phyloP scores from a whole-genome alignment of 805 yeast genomes.

The Jamesozyma rosinii region DNA sequence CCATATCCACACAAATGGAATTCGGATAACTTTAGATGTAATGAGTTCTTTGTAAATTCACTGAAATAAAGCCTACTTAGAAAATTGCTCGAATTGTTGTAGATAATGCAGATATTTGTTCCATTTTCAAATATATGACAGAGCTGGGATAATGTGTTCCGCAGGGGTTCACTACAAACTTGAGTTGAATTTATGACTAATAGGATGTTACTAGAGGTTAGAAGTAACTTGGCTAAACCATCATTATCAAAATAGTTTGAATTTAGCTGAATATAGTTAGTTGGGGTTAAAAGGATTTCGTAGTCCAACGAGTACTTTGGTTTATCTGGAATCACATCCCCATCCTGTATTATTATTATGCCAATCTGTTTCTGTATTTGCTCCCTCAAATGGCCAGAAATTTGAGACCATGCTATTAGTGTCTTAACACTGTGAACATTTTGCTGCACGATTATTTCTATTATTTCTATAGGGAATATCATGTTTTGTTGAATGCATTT shows the following conservation, averaged over 20 bases:
- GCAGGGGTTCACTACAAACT: conserved; percentile 18
- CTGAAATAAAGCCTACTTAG: conserved; percentile 24
- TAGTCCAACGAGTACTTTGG: conserved; percentile 10
- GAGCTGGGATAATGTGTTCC: conserved; percentile 9
- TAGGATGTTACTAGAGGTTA: conserved; percentile 10
- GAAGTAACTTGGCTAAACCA: conserved; percentile 5
- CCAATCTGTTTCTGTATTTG: conserved; percentile 15
- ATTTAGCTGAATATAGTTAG: conserved; percentile 9
- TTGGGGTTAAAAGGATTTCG: conserved; percentile 7
- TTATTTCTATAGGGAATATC: conserved; percentile 21
- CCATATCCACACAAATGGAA: conserved; percentile 20
- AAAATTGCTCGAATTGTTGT: conserved; percentile 17
- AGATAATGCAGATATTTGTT: conserved; percentile 19
- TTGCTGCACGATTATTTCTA: conserved; percentile 16
- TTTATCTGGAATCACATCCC: background rate
- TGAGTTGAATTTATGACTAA: conserved; percentile 18
- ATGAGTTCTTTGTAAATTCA: conserved; percentile 9
- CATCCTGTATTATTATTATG: conserved; percentile 17
- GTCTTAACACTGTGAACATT: conserved; percentile 21
- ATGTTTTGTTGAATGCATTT: no score
- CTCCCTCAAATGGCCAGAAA: conserved; percentile 10
- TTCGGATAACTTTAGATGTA: conserved; percentile 16
- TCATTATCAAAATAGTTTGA: conserved; percentile 8
- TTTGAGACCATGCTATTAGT: conserved; percentile 18
- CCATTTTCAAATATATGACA: conserved; percentile 5